Evolutionary conservation across 306 rosid species (phyloP).

Genomic region (Quercus bicolor): DNA sequence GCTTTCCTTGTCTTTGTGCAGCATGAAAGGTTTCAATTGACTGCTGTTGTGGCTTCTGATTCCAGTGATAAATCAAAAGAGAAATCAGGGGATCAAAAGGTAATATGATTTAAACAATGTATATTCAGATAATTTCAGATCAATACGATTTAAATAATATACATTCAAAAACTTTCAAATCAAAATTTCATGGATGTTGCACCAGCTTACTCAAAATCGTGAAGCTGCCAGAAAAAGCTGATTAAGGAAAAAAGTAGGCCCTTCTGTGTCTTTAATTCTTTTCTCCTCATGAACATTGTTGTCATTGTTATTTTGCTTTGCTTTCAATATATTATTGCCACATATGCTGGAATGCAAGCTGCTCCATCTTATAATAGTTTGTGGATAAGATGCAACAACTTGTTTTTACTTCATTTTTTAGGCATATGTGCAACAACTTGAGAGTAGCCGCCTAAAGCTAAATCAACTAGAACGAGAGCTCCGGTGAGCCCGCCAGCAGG

Average conservation of each 20-base stretch:
- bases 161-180: background rate
- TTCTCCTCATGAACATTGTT: conserved; percentile 1
- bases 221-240: conserved; percentile 98
- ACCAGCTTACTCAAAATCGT: conserved; percentile 94
- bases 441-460: too few relatives aligned
- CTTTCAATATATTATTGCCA: background rate
- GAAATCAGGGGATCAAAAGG: background rate
- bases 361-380: background rate
- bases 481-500: background rate
- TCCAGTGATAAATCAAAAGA: too few relatives aligned
- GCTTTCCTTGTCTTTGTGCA: too few relatives aligned
- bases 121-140: background rate
- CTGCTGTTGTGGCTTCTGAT: too few relatives aligned
- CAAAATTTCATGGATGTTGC: conserved; percentile 46
- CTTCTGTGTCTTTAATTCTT: conserved; percentile 5
- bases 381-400: background rate
- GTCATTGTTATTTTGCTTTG: background rate
- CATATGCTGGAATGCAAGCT: conserved; percentile 3
- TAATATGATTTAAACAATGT: conserved; percentile 16
- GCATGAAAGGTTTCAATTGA: too few relatives aligned
- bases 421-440: conserved; percentile 81
- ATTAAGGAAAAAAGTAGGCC: conserved; percentile 60
- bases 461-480: background rate
- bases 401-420: conserved; percentile 20
- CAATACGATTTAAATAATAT: conserved; percentile 9